A percentile compares a stretch with the other conserved stretches of the same genome.
Evolutionary conservation across 768 basidiomycete genomes (phyloP).

Genomic region (Boletus pseudo-olivaceus): DNA sequence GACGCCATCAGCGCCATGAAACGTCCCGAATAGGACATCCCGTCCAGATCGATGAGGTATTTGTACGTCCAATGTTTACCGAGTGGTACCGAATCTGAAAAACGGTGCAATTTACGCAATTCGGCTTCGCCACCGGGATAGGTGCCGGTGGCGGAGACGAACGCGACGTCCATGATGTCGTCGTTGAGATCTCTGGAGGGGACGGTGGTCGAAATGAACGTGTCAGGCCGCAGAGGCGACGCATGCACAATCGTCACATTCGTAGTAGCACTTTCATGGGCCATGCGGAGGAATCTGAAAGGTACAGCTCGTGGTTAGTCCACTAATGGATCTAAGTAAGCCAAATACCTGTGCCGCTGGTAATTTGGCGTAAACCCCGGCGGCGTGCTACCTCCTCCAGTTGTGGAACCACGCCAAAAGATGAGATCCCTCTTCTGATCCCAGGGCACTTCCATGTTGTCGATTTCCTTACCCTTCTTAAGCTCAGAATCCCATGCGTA

Average conservation of each 20-base stretch:
- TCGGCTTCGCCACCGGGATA: slow-evolving; percentile 76
- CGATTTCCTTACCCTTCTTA: slow-evolving; percentile 67
- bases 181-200: slow-evolving; percentile 60
- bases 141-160: slow-evolving; percentile 71
- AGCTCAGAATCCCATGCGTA: slow-evolving; percentile 88
- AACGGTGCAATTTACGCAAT: slow-evolving; percentile 61
- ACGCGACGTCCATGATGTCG: slow-evolving; percentile 85
- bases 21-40: slow-evolving; percentile 91
- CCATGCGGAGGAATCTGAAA: slow-evolving; percentile 69
- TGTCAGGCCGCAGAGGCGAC: slow-evolving; percentile 55
- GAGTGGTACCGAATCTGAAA: slow-evolving; percentile 72
- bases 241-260: slow-evolving; percentile 69
- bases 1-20: slow-evolving; percentile 84
- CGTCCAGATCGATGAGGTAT: slow-evolving; percentile 88
- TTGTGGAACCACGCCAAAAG: slow-evolving; percentile 96
- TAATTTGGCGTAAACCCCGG: slow-evolving; percentile 79
- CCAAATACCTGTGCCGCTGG: slow-evolving; percentile 74
- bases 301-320: not conserved
- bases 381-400: slow-evolving; percentile 88
- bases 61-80: slow-evolving; percentile 92
- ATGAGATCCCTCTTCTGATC: slow-evolving; percentile 81
- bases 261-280: slow-evolving; percentile 45
- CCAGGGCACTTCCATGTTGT: slow-evolving; percentile 88
- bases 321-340: slow-evolving; percentile 1
- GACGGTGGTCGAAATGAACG: slow-evolving; percentile 59